Evolutionary conservation across 495 filamentous ascomycete species (phyloP), one percentile per base, ranked within the genome.

Genomic region (Penicillium lividum): DNA sequence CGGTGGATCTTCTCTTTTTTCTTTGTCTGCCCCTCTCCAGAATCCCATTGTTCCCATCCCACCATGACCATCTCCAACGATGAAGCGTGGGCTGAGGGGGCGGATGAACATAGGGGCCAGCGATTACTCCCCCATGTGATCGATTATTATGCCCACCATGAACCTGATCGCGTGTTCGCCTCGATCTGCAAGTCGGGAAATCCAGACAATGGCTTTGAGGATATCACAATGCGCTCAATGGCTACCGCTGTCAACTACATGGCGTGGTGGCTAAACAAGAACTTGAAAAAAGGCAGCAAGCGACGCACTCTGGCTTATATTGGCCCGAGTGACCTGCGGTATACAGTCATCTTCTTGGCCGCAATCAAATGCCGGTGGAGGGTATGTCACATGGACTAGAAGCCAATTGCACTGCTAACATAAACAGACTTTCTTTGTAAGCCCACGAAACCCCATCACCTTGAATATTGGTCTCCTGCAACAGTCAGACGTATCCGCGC

Each of bases 341-440:
- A 74, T 58, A 48, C 62, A 7, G 61, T 74, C 34, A 6, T 74
- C 4, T 62, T 71, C 8, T 49, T 68, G 44, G 71, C 71, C 36
- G 66, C 66, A 7, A 61, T 73, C 44, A 74, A 74, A 54, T 66
- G 56, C 44, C 68, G 68, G 15, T 73, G 69, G 63, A 74, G 66
- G 54, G 71, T 74, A 55, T 54, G 54, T 53, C 18, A n/a, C 3
- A 43, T 42, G 10, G 13, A 33, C n/a, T 4, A 34, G 7, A 5
- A 10, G 6, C 29, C 34, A n/a, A n/a, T 29, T 52, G 15, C 16
- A 9, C 18, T 7, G 44, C 45, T 43, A 44, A 43, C 27, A 44
- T 34, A 9, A 38, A 46, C 25, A 63, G 61, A 60, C 57, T 1
- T 38, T 63, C 16, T 60, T 63, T 11, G 34, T 63, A 27, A 60